Conservation (phyloP, 1,284 basidiomycete genomes). For the Rhodotorula sp. region DNA sequence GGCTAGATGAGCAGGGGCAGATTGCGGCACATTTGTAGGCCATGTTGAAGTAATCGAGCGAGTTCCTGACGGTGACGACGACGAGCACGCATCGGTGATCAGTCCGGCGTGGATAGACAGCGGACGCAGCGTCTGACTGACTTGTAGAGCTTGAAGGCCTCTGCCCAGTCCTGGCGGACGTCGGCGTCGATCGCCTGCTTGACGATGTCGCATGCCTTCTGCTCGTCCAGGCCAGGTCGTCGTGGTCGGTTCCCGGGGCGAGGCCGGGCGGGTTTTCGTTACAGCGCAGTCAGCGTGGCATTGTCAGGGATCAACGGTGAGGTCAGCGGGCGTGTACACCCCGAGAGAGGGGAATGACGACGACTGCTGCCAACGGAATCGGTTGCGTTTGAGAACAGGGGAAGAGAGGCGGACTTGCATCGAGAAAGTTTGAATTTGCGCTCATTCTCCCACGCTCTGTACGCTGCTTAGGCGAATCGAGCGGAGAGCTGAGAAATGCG, state of each 20-base stretch:
- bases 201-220: conserved; percentile 94
- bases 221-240: conserved; percentile 1
- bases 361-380: no score
- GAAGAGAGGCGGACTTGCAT: conserved; percentile 46
- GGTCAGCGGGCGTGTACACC: conserved; percentile 1
- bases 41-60: conserved; percentile 98
- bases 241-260: not conserved
- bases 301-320: not conserved
- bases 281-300: not conserved
- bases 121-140: not conserved
- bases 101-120: not conserved
- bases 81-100: not conserved
- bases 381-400: no score
- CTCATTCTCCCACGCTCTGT: not conserved
- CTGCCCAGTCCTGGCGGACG: conserved; percentile 86
- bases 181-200: conserved; percentile 92
- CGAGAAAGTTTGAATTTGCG: conserved; percentile 55
- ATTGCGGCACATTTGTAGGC: conserved; percentile 61
- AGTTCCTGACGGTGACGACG: conserved; percentile 68
- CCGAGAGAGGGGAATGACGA: not conserved
- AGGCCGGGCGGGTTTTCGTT: not conserved
- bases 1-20: no score
- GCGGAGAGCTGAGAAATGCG: no score
- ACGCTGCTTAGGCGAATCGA: not conserved
- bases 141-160: conserved; percentile 77